These are phyloP conservation scores for Fusarium tuaranense DNA, from an alignment of 2,329 filamentous ascomycete genomes.

Conservation along the genomic window DNA sequence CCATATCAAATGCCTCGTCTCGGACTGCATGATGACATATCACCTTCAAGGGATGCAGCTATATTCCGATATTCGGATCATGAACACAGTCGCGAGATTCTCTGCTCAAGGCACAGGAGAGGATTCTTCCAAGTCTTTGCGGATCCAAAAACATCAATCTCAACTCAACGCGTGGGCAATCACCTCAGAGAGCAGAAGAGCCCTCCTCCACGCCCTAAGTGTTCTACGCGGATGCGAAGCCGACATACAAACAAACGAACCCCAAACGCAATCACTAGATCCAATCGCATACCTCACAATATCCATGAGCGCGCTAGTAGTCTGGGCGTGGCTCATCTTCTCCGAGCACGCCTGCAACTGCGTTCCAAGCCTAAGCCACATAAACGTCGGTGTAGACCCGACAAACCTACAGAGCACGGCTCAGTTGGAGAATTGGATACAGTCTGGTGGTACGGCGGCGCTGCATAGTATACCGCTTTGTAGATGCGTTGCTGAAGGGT, in stretches of 20 bases:
- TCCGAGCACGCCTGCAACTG: constrained; percentile 44
- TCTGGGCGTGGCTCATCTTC: constrained; percentile 52
- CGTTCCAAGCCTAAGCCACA: constrained; percentile 38
- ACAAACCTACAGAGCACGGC: constrained; percentile 41
- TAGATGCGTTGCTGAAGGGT: constrained; percentile 42
- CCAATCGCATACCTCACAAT: constrained; percentile 51
- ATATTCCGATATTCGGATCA: constrained; percentile 48
- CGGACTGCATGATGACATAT: constrained; percentile 51
- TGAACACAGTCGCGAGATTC: constrained; percentile 44
- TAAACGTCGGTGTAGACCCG: constrained; percentile 37
- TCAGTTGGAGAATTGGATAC: constrained; percentile 46
- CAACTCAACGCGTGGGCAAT: constrained; percentile 46
- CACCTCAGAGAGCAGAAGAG: constrained; percentile 46
- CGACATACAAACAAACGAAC: constrained; percentile 28
- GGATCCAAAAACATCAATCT: constrained; percentile 36
- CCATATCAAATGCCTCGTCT: constrained; percentile 47
- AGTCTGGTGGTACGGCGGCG: constrained; percentile 35
- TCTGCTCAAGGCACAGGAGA: constrained; percentile 14
- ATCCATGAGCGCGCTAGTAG: constrained; percentile 46
- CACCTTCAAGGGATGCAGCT: constrained; percentile 53
- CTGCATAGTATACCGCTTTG: constrained; percentile 49
- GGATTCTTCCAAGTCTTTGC: constrained; percentile 26
- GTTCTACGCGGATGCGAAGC: constrained; percentile 46
- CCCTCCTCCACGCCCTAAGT: constrained; percentile 49
- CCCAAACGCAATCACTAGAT: constrained; percentile 40